Evolutionary conservation across 73 alveolate species (phyloP), one percentile per base, ranked within the genome.

Genomic region (Loxodes magnus): DNA sequence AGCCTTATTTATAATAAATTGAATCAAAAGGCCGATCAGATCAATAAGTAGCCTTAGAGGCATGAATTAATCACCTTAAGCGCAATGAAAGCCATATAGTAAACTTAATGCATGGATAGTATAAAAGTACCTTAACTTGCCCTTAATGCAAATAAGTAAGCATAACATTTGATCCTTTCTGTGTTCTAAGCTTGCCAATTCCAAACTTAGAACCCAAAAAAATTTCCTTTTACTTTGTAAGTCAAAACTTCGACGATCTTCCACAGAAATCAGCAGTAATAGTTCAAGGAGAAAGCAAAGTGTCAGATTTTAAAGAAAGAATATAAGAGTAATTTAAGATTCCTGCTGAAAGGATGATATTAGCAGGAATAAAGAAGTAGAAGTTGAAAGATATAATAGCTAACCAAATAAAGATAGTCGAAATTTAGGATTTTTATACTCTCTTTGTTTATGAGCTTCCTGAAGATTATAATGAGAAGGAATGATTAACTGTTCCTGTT

Each of bases 21-120:
- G 91, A 64, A 57, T 78, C 71, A 0, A 61, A 70, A 10, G 66
- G 74, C 7, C 38, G 74, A 24, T 68, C 90, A n/a, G 99, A 93
- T 74, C 69, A 61, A 20, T 76, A 74, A 34, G 83, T 85, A 19
- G 90, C 97, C 1, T 60, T 61, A 26, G 77, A 87, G 43, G 65
- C 74, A 35, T 93, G 98, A 97, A 63, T 82, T 4, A 74, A 79
- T 28, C 92, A 84, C 64, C 55, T 76, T 55, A 67, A 36, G 56
- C 77, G 99, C 79, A 90, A 94, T 50, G 74, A 90, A 59, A 75
- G 95, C 17, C 70, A 87, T 42, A 79, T 94, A 35, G 92, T 80
- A 29, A 98, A 94, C 59, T 69, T 94, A 25, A 68, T 90, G 71
- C 86, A 92, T 22, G 99, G 98, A 6, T 87, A 94, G 59, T 90